These are phyloP conservation scores for Diaporthe sp. DNA, from an alignment of 2,329 filamentous ascomycete genomes.

Conservation along the genomic window DNA sequence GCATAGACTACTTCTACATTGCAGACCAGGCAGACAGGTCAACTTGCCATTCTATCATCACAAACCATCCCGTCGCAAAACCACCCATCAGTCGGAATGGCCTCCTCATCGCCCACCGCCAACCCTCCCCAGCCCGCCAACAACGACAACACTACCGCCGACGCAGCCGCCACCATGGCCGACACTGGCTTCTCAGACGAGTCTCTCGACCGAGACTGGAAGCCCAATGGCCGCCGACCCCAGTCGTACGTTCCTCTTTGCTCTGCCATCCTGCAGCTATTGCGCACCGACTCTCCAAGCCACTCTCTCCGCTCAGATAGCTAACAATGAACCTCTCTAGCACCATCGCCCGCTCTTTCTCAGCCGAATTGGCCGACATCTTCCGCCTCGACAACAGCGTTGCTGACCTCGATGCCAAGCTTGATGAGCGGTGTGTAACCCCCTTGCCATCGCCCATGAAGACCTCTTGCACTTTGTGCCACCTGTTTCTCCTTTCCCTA, in stretches of 20 bases:
- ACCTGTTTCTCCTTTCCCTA: neutral
- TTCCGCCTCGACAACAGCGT: conserved; percentile 88
- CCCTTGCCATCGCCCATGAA: conserved; percentile 27
- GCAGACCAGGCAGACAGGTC: neutral
- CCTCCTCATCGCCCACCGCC: conserved; percentile 36
- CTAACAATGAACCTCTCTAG: conserved; percentile 60
- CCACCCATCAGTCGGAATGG: conserved; percentile 38
- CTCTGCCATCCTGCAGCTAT: conserved; percentile 50
- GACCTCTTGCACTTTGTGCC: conserved; percentile 20
- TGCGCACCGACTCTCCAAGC: neutral
- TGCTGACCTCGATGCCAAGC: conserved; percentile 70
- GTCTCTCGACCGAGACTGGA: conserved; percentile 82
- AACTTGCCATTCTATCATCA: neutral
- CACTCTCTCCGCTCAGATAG: neutral
- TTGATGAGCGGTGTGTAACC: conserved; percentile 81
- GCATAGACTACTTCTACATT: neutral
- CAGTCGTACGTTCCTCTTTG: conserved; percentile 78
- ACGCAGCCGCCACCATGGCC: neutral
- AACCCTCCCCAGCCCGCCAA: conserved; percentile 32
- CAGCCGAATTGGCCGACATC: conserved; percentile 85
- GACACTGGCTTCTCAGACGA: conserved; percentile 60
- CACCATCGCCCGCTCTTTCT: conserved; percentile 89
- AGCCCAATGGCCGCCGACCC: conserved; percentile 81
- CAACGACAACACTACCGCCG: neutral
- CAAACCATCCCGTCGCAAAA: neutral